phyloP scores from a whole-genome alignment of 2,329 filamentous ascomycete species.

The Elsinoe fawcettii region DNA sequence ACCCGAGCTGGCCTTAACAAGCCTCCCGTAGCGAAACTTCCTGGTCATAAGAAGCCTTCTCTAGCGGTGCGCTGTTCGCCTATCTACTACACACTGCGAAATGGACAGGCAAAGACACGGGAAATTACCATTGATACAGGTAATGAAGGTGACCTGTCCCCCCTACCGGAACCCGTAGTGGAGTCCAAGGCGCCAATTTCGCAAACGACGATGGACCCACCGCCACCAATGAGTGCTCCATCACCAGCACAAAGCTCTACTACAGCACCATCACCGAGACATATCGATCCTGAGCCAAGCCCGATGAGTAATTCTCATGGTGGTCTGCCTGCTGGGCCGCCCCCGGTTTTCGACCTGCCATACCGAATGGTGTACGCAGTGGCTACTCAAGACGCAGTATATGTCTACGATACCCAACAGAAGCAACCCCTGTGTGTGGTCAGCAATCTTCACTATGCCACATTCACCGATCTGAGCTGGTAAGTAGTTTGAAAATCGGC shows the following conservation, averaged over 20 bases:
- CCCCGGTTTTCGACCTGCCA: slow-evolving; percentile 69
- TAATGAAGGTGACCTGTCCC: slow-evolving; percentile 71
- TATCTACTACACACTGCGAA: slow-evolving; percentile 73
- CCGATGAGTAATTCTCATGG: slow-evolving; percentile 40
- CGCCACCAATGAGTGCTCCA: slow-evolving; percentile 54
- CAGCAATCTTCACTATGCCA: slow-evolving; percentile 94
- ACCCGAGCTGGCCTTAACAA: slow-evolving; percentile 94
- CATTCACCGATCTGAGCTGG: slow-evolving; percentile 95
- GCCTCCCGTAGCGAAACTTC: slow-evolving; percentile 86
- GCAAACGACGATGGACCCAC: slow-evolving; percentile 71
- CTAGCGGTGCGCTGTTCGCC: slow-evolving; percentile 94
- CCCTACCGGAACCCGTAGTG: slow-evolving; percentile 73
- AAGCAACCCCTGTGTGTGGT: slow-evolving; percentile 88
- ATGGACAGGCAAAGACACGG: slow-evolving; percentile 60
- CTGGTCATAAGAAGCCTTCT: slow-evolving; percentile 95
- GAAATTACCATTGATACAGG: slow-evolving; percentile 94
- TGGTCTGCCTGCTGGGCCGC: slow-evolving; percentile 37
- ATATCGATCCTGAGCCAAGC: slow-evolving; percentile 44
- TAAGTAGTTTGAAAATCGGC: slow-evolving; percentile 41
- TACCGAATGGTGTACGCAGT: slow-evolving; percentile 96
- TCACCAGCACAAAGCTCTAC: slow-evolving; percentile 44
- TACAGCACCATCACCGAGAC: slow-evolving; percentile 46
- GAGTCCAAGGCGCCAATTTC: slow-evolving; percentile 50
- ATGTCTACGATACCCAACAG: slow-evolving; percentile 96
- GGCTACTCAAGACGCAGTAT: slow-evolving; percentile 88